phyloP scores from a whole-genome alignment of 495 filamentous ascomycete species.

The Acidiella bohemica region DNA sequence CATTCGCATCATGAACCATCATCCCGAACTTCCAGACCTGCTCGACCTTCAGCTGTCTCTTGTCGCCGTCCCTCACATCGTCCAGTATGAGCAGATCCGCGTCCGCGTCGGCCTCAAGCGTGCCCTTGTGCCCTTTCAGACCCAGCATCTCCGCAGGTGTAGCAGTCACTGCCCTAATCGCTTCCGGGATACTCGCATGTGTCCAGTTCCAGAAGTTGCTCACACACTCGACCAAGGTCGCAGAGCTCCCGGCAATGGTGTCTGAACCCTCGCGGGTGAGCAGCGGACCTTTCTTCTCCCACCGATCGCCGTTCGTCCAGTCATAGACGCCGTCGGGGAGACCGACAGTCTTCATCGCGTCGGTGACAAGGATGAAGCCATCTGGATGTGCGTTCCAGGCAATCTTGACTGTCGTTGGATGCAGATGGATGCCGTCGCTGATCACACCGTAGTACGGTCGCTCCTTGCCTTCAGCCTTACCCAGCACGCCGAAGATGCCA shows the following conservation, averaged over 20 bases:
- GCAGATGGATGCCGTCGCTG: conserved; percentile 53
- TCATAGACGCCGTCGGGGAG: conserved; percentile 63
- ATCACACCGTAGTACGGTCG: conserved; percentile 54
- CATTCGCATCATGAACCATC: conserved; percentile 13
- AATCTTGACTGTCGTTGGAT: conserved; percentile 49
- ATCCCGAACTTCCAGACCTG: conserved; percentile 67
- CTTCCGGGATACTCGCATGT: conserved; percentile 46
- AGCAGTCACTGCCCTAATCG: conserved; percentile 54
- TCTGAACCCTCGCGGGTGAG: conserved; percentile 56
- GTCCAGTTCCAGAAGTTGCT: conserved; percentile 67
- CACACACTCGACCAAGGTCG: conserved; percentile 65
- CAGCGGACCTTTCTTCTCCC: conserved; percentile 52
- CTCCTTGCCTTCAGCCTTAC: conserved; percentile 31
- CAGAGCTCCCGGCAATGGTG: conserved; percentile 60
- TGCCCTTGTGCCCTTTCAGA: conserved; percentile 51
- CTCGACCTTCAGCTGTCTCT: conserved; percentile 45
- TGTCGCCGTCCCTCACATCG: conserved; percentile 34
- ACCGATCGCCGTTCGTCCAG: conserved; percentile 64
- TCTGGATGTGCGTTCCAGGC: conserved; percentile 47
- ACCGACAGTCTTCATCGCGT: conserved; percentile 54
- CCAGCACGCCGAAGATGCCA: conserved; percentile 66
- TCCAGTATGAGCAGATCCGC: conserved; percentile 65
- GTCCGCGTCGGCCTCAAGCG: conserved; percentile 54
- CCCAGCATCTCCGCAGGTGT: conserved; percentile 64
- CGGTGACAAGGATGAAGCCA: conserved; percentile 54